Percentiles rank a stretch among this genome's conserved stretches.
These are phyloP conservation scores for Phaeosphaeria sp. DNA, from an alignment of 2,329 filamentous ascomycete genomes.

Conservation along the genomic window DNA sequence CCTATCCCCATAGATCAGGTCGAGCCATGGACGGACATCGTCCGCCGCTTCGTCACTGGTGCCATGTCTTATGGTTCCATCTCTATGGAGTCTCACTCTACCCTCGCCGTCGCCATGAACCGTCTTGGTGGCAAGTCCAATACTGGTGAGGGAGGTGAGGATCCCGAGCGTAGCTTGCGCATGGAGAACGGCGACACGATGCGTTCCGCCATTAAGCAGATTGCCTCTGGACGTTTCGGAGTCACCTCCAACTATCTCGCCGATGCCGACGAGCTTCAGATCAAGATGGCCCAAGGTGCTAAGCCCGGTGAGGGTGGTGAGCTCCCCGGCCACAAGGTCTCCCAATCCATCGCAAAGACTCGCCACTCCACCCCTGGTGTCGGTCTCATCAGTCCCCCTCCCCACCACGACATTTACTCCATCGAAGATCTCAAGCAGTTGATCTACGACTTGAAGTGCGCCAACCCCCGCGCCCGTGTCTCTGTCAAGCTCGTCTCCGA, in stretches of 20 bases:
- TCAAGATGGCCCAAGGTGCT: slow-evolving; percentile 99
- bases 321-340: slow-evolving; percentile 95
- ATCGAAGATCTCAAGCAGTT: slow-evolving; percentile 98
- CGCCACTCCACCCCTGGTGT: slow-evolving; percentile 96
- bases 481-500: slow-evolving; percentile 98
- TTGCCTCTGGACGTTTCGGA: slow-evolving; percentile 94
- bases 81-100: slow-evolving; percentile 98
- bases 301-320: slow-evolving; percentile 98
- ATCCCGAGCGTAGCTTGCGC: slow-evolving; percentile 84
- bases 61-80: slow-evolving; percentile 99
- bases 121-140: slow-evolving; percentile 95
- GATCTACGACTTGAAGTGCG: slow-evolving; percentile 97
- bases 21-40: slow-evolving; percentile 97
- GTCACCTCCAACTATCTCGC: slow-evolving; percentile 94
- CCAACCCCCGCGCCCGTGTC: slow-evolving; percentile 87
- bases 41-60: slow-evolving; percentile 93
- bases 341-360: slow-evolving; percentile 89
- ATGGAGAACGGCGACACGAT: slow-evolving; percentile 94
- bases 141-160: slow-evolving; percentile 96
- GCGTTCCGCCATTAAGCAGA: slow-evolving; percentile 97
- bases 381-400: slow-evolving; percentile 92
- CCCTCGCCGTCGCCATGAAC: slow-evolving; percentile 95
- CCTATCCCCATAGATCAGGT: slow-evolving; percentile 95
- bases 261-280: slow-evolving; percentile 94
- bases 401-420: slow-evolving; percentile 98